Base-by-base conservation (phyloP, 306 rosid species). In the Gastrolobium bilobum region DNA sequence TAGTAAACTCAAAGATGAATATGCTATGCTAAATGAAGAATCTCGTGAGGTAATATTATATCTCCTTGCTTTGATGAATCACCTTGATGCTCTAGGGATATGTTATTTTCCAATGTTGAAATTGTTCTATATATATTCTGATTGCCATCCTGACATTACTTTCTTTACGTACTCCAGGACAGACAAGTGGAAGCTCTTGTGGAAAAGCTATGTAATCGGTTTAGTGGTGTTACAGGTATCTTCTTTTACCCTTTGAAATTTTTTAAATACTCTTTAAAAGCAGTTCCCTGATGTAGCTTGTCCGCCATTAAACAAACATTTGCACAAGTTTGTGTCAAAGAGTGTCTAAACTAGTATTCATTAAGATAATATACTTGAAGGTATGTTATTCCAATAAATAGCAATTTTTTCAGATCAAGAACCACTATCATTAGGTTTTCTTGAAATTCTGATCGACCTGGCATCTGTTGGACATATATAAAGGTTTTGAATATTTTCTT, bases 141-240 rank as follows among this genome's bases (percentile, higher is more conserved):
- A 57, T 54, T 65, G 44, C 39, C 40, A 67, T 43, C 34, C 65
- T 85, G 76, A 80, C 77, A 26, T 48, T 33, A 11, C 65, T 68
- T 64, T 52, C 70, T 87, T 80, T 48, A 76, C 73, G 46, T 81
- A 57, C 79, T 81, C 67, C 84, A 94, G 99, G 99, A 94, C 79
- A 90, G 89, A 80, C 97, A 94, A 82, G 92, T 90, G 97, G 99
- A 94, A 80, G 87, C 99, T 52, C 95, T 94, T 79, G 97, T 94
- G 76, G 99, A 94, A 87, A 94, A 94, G 91, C 87, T 94, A 42
- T 94, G 97, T 64, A 93, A 94, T 82, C 82, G 99, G 84, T 94
- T 94, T 83, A 86, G 86, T 81, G 99, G 99, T 75, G 94, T 87
- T 73, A 73, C 95, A 83, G 99, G 99, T 94, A 86, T 57, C 42